These are phyloP conservation scores for Globisporangium viniferum DNA, from an alignment of 352 stramenopile genomes.

Conservation along the genomic window DNA sequence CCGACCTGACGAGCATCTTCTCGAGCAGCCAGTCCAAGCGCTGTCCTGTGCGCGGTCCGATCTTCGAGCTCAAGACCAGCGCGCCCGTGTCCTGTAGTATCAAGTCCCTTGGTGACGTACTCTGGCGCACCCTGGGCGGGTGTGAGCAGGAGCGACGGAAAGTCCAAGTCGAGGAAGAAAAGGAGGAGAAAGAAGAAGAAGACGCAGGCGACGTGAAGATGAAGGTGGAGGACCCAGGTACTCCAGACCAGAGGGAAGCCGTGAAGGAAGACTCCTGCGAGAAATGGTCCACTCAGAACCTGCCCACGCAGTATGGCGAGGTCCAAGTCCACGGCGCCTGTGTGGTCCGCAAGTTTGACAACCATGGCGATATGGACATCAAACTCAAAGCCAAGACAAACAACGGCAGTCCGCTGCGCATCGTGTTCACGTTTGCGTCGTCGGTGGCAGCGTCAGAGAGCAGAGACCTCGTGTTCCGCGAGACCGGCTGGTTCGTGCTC, in stretches of 20 bases:
- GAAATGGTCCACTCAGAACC: conserved; percentile 10
- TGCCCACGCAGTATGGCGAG: conserved; percentile 12
- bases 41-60: conserved; percentile 1
- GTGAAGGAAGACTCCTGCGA: background rate
- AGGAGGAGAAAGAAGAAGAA: background rate
- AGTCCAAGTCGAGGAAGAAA: background rate
- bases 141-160: background rate
- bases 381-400: background rate
- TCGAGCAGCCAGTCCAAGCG: conserved; percentile 12
- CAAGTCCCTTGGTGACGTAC: background rate
- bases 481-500: conserved; percentile 14
- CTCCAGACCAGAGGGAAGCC: background rate
- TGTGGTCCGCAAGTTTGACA: conserved; percentile 1
- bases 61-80: conserved; percentile 18
- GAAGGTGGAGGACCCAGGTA: background rate
- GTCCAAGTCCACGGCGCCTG: conserved; percentile 9
- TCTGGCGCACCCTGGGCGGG: conserved; percentile 8
- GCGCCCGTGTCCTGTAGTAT: conserved; percentile 7
- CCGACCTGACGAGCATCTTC: conserved; percentile 13
- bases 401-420: background rate
- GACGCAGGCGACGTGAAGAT: background rate
- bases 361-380: background rate
- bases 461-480: conserved; percentile 9
- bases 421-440: conserved; percentile 13
- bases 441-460: conserved; percentile 12